Conservation (phyloP, 257 asterid species). For the Solanum chiquidenum region DNA sequence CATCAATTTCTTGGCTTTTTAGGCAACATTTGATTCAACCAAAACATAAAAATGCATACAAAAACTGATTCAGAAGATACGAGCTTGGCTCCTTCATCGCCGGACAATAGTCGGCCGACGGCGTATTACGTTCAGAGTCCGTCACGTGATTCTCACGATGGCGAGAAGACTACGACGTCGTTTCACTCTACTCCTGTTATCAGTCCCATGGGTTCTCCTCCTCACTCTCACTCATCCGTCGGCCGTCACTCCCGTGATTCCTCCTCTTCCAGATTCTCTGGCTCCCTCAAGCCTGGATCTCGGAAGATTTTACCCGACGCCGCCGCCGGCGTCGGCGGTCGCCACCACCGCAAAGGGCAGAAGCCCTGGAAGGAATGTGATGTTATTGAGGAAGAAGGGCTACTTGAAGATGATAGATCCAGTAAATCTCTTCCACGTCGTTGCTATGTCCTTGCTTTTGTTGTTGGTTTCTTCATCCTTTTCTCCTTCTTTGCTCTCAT, state of each 20-base stretch:
- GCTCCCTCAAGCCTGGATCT: conserved; percentile 73
- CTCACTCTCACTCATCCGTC: conserved; percentile 68
- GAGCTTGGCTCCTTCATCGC: conserved; percentile 86
- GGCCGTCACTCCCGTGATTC: conserved; percentile 88
- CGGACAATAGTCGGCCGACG: conserved; percentile 62
- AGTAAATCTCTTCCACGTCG: conserved; percentile 49
- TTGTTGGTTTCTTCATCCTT: conserved; percentile 54
- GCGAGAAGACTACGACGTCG: conserved; percentile 72
- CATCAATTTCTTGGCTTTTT: background rate
- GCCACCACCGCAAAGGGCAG: conserved; percentile 13
- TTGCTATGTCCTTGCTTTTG: conserved; percentile 57
- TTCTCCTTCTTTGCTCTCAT: conserved; percentile 70
- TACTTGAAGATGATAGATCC: conserved; percentile 52
- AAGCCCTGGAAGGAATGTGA: conserved; percentile 63
- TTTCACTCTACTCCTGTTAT: conserved; percentile 69
- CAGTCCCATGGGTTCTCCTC: conserved; percentile 77
- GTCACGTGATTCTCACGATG: conserved; percentile 84
- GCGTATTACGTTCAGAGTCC: conserved; percentile 91
- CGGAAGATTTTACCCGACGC: conserved; percentile 58
- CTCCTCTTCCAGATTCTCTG: conserved; percentile 78
- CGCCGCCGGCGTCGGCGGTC: conserved; percentile 21
- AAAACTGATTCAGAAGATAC: conserved; percentile 74
- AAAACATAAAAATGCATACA: conserved; percentile 43
- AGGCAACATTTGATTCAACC: too few species aligned
- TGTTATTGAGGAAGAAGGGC: conserved; percentile 91